Conservation (phyloP, 2,329 filamentous ascomycete genomes). For the Fusarium albidum region DNA sequence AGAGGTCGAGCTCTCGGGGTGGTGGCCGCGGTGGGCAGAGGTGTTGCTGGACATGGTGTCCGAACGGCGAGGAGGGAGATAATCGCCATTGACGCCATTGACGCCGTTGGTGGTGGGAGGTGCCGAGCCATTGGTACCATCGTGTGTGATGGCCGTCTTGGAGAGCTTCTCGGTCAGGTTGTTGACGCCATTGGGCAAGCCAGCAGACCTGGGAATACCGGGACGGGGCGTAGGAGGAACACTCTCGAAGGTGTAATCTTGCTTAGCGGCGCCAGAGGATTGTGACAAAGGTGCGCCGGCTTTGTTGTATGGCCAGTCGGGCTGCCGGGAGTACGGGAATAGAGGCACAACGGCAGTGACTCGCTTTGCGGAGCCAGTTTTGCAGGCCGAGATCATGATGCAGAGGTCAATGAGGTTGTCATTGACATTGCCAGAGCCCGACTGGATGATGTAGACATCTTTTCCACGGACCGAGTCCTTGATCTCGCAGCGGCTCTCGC, state of each 20-base stretch:
- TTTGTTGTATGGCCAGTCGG: conserved; percentile 97
- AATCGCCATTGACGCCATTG: conserved; percentile 44
- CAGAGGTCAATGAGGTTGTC: conserved; percentile 96
- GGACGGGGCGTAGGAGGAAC: conserved; percentile 86
- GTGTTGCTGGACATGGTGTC: conserved; percentile 47
- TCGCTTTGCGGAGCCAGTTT: conserved; percentile 87
- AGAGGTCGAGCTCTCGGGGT: conserved; percentile 49
- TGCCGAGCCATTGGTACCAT: conserved; percentile 23
- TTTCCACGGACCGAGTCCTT: conserved; percentile 96
- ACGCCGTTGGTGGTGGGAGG: conserved; percentile 21
- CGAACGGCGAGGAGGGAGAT: conserved; percentile 45
- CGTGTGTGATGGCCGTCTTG: conserved; percentile 67
- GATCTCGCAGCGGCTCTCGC: conserved; percentile 95
- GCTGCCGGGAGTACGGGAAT: conserved; percentile 96
- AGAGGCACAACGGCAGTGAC: conserved; percentile 94
- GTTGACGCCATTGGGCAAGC: conserved; percentile 73
- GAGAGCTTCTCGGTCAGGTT: conserved; percentile 76
- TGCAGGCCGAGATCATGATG: conserved; percentile 98
- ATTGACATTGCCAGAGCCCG: conserved; percentile 90
- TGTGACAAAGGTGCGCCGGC: conserved; percentile 86
- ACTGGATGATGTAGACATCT: conserved; percentile 98
- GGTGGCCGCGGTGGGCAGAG: conserved; percentile 48
- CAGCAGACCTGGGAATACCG: conserved; percentile 71
- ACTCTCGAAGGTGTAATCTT: conserved; percentile 89
- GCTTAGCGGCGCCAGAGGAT: conserved; percentile 54